Evolutionary conservation across 257 asterid species (phyloP), one percentile per base, ranked within the genome.

Genomic region (Solanum lycopersicoides): DNA sequence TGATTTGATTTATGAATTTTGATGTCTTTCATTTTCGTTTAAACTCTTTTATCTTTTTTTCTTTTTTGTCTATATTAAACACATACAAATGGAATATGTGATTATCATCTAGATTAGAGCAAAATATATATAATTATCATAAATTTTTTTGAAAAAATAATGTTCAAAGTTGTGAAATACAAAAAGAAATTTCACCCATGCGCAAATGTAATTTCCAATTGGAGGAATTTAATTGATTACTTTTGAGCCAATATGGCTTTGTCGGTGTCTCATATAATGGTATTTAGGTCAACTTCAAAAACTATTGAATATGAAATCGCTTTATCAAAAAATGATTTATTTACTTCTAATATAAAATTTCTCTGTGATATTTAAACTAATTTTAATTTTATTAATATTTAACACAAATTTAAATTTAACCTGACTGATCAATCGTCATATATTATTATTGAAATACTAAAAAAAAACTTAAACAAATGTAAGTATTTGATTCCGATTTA

Each of bases 291-390:
- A 59, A 59, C 25, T 60, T 28, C 9, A 1, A 68, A 3, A 28
- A 2, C 3, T 0, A 3, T 15, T 23, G 3, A 16, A n/a, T 65
- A 65, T 2, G 12, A 63, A 65, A 65, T 65, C 0, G 9, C 2
- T 4, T 3, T 60, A 13, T 60, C 30, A 30, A 35, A 41, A 10
- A 25, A 21, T 9, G 2, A 13, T 69, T 69, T 30, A 30, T 34
- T 18, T 53, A 53, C 8, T 18, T 13, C 7, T n/a, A 10, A 65
- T 1, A 11, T 4, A 9, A 5, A 60, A 60, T 21, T 23, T 23
- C 3, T 23, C 12, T 9, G 2, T 0, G 10, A 18, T 20, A 20
- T 9, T 56, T n/a, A 21, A 8, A 7, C 20, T 1, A 56, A 18
- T 56, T 60, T 60, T 21, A 11, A 11, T 23, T 11, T 11, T 7